Base-by-base conservation (phyloP, 306 rosid species). In the Canavalia gladiata region DNA sequence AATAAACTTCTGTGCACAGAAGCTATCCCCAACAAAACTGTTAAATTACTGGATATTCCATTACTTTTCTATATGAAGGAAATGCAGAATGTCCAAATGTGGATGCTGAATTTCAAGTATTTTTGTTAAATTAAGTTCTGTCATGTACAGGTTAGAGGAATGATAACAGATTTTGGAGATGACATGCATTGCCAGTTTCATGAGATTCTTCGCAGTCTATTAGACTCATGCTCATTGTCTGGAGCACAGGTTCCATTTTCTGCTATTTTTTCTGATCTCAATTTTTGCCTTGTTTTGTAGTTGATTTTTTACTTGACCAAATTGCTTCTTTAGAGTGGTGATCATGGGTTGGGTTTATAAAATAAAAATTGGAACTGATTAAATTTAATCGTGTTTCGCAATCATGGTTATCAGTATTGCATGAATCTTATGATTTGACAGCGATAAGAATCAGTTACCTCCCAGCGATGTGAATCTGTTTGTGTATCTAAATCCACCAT, bases 121-220 rank as follows among this genome's bases (percentile, higher is more conserved):
- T 73, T 64, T 74, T 65, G 39, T 43, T 66, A 47, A 75, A 57
- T 39, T 41, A 39, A 12, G 8, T 45, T 68, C 57, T 79, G 12
- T 35, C 8, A 8, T 79, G 60, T 62, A 49, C 87, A 94, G 98
- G 97, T 94, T 46, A 87, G 88, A 72, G 98, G 98, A 84, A 85
- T 94, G 97, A 80, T 87, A 63, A 94, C 98, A 56, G 97, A 94
- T 85, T 94, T 94, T 73, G 98, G 94, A 82, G 98, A 92, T 72
- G 90, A 90, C 83, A 94, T 92, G 98, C 92, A 94, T 72, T 94
- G 98, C 82, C 98, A 94, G 87, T 94, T 94, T 81, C 97, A 91
- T 84, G 98, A 94, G 88, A 94, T 94, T 86, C 96, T 94, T 81
- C 97, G 98, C 65, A 87, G 90, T 86, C 87, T 94, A 41, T 85